These are phyloP conservation scores for Fusarium beomiforme DNA, from an alignment of 2,329 filamentous ascomycete genomes.

Conservation along the genomic window DNA sequence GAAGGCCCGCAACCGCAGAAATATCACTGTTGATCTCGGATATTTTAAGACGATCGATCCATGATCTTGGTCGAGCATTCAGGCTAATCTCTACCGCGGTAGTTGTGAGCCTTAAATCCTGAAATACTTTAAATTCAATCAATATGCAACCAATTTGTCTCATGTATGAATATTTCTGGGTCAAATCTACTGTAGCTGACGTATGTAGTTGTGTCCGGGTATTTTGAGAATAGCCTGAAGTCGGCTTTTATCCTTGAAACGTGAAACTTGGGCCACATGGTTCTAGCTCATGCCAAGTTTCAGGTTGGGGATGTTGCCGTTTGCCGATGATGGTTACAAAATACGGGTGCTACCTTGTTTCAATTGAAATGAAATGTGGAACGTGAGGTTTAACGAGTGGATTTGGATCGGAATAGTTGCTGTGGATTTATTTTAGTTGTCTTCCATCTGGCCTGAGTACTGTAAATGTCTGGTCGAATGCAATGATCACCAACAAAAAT, in stretches of 20 bases:
- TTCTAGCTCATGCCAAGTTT: conserved; percentile 7
- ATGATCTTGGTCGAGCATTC: not conserved
- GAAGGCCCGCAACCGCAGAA: not conserved
- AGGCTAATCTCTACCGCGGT: not conserved
- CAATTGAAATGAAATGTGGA: conserved; percentile 15
- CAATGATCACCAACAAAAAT: not conserved
- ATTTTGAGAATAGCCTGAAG: conserved; percentile 10
- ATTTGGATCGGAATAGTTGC: not conserved
- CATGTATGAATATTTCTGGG: not conserved
- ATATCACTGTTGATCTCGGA: not conserved
- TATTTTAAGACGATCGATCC: not conserved
- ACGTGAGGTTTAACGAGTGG: not conserved
- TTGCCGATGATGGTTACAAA: not conserved
- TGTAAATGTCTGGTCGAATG: too few species aligned
- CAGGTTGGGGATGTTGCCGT: not conserved
- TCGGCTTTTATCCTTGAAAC: conserved; percentile 10
- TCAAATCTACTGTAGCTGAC: not conserved
- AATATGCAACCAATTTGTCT: not conserved
- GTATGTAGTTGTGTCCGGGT: not conserved
- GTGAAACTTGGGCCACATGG: not conserved
- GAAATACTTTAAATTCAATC: not conserved
- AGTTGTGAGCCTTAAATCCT: not conserved
- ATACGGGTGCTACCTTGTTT: not conserved
- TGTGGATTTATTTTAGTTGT: not conserved
- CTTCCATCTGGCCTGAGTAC: not conserved